Conservation (phyloP, 768 basidiomycete genomes). For the Auricularia sp. region DNA sequence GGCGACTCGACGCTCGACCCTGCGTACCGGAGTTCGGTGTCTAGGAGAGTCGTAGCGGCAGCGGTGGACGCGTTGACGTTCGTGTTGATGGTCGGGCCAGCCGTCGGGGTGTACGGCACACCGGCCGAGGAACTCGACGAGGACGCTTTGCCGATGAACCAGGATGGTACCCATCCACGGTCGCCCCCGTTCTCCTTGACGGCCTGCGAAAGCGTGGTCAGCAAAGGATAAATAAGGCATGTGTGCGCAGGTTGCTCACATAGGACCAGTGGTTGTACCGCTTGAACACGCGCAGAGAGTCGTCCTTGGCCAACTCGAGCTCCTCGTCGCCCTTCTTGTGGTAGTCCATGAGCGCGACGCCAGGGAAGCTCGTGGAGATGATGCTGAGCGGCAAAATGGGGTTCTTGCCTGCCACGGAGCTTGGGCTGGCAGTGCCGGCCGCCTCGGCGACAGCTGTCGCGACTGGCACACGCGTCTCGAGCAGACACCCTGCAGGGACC, state of each 20-base stretch:
- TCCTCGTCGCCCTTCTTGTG: constrained; percentile 90
- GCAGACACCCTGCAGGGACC: constrained; percentile 95
- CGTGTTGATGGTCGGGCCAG: constrained; percentile 15
- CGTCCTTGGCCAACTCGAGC: constrained; percentile 80
- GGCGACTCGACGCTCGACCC: constrained; percentile 43
- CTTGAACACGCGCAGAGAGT: constrained; percentile 87
- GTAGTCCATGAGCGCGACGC: constrained; percentile 94
- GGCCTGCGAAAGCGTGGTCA: constrained; percentile 39
- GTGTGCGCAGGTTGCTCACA: constrained; percentile 33
- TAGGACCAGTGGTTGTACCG: constrained; percentile 98
- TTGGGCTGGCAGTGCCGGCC: constrained; percentile 33
- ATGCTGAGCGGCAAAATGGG: constrained; percentile 87
- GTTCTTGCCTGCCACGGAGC: constrained; percentile 36
- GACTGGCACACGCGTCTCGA: constrained; percentile 88
- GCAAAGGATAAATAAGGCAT: not conserved
- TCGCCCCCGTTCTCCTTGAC: constrained; percentile 91
- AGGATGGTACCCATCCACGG: constrained; percentile 96
- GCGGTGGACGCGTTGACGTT: not conserved
- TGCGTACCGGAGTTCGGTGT: constrained; percentile 15
- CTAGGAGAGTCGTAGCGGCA: constrained; percentile 7
- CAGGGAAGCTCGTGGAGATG: constrained; percentile 95
- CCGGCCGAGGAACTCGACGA: constrained; percentile 24
- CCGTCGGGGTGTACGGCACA: constrained; percentile 38
- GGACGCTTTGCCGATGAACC: constrained; percentile 87
- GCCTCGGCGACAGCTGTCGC: constrained; percentile 81